A percentile compares a stretch with the other conserved stretches of the same genome.
phyloP scores from a whole-genome alignment of 805 yeast genomes.

The Komagataella pastoris region DNA sequence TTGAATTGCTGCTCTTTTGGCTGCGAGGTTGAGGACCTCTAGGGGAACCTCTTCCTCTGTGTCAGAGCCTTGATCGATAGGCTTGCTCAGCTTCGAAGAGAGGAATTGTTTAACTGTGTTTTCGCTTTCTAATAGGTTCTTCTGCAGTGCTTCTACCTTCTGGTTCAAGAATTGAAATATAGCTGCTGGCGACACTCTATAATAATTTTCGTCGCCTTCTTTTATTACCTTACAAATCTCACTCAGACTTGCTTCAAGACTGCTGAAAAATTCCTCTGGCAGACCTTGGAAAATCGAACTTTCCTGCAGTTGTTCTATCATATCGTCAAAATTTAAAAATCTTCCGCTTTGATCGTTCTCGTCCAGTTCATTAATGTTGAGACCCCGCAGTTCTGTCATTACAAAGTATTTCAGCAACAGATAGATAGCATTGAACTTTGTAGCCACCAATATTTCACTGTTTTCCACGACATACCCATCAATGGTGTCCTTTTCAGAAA shows the following conservation, averaged over 20 bases:
- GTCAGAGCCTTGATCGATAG: constrained; percentile 7
- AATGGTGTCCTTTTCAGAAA: constrained; percentile 3
- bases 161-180: constrained; percentile 22
- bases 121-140: constrained; percentile 20
- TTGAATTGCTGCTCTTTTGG: constrained; percentile 28
- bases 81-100: constrained; percentile 13
- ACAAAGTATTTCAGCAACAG: constrained; percentile 23
- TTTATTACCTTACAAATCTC: constrained; percentile 24
- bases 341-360: constrained; percentile 10
- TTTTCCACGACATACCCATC: constrained; percentile 26
- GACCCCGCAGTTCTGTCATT: background rate
- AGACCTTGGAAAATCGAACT: constrained; percentile 4
- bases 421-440: constrained; percentile 26
- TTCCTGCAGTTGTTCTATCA: constrained; percentile 20
- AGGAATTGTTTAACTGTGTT: constrained; percentile 11
- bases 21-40: constrained; percentile 20
- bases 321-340: constrained; percentile 27
- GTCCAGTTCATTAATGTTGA: constrained; percentile 12
- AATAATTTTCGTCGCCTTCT: constrained; percentile 31
- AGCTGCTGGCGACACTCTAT: constrained; percentile 26
- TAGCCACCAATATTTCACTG: constrained; percentile 24
- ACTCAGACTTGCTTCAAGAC: constrained; percentile 14
- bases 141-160: constrained; percentile 22
- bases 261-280: constrained; percentile 16
- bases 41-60: constrained; percentile 9